phyloP scores from a whole-genome alignment of 108 stramenopile species.

The Skeletonema potamos region DNA sequence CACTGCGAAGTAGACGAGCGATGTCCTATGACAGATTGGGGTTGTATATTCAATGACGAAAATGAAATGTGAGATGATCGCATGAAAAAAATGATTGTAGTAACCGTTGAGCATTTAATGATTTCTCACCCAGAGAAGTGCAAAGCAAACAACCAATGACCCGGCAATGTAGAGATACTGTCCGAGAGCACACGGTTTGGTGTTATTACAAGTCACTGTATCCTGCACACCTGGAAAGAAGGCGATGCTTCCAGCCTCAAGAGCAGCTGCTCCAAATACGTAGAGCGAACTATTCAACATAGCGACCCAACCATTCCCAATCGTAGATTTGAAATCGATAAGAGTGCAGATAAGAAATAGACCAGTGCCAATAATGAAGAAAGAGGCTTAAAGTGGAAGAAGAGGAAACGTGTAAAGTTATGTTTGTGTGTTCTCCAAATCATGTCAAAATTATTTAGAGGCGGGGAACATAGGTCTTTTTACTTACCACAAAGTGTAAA shows the following conservation, averaged over 20 bases:
- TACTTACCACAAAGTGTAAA: background rate
- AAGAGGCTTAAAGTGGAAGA: background rate
- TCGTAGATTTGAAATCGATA: background rate
- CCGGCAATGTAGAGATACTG: conserved; percentile 6
- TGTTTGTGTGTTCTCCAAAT: background rate
- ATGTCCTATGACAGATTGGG: background rate
- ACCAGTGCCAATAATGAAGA: background rate
- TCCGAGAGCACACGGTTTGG: background rate
- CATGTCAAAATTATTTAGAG: no score
- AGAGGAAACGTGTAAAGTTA: background rate
- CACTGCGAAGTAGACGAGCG: conserved; percentile 7
- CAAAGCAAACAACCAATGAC: background rate
- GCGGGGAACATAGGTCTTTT: background rate
- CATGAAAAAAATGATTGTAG: background rate
- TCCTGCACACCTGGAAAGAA: background rate
- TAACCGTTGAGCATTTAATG: background rate
- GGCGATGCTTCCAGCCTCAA: background rate
- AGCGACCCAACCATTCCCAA: background rate
- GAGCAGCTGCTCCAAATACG: background rate
- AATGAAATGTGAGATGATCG: background rate
- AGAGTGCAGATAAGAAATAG: background rate
- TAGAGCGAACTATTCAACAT: background rate
- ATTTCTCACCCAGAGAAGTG: background rate
- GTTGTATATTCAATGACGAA: background rate
- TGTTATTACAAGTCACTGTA: background rate